Percentiles rank a stretch among this genome's conserved stretches.
phyloP scores from a whole-genome alignment of 176 grass and related monocot genomes.

The Puccinellia tenuiflora region DNA sequence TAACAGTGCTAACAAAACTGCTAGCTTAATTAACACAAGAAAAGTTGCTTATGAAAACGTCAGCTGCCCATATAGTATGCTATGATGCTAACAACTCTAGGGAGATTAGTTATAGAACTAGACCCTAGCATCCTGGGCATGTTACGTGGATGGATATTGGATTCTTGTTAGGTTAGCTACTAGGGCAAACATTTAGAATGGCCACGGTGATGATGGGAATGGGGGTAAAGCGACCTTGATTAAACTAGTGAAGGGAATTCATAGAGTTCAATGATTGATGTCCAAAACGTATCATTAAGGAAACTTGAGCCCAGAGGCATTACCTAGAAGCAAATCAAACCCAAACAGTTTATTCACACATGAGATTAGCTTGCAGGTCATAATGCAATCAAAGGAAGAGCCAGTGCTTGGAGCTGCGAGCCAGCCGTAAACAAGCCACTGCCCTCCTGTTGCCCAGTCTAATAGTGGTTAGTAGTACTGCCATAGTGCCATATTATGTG shows the following conservation, averaged over 20 bases:
- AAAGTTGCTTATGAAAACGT: not conserved
- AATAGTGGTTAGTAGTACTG: not conserved
- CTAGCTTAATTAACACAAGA: not conserved
- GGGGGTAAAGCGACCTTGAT: constrained; percentile 8
- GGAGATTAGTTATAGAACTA: not conserved
- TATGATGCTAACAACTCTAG: not conserved
- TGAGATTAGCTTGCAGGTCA: no score
- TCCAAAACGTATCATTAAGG: constrained; percentile 48
- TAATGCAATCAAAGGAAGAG: constrained; percentile 18
- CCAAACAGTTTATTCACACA: constrained; percentile 31
- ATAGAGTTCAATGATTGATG: constrained; percentile 18
- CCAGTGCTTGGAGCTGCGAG: constrained; percentile 56
- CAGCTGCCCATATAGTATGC: not conserved
- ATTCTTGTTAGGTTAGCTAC: constrained; percentile 31
- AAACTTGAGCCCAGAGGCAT: constrained; percentile 34
- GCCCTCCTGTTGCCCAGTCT: not conserved
- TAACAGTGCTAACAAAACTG: not conserved
- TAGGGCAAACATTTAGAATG: not conserved
- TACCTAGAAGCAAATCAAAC: constrained; percentile 30
- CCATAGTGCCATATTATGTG: not conserved
- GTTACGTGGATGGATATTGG: constrained; percentile 24
- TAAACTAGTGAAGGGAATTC: constrained; percentile 22
- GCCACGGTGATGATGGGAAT: not conserved
- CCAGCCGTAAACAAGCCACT: constrained; percentile 36
- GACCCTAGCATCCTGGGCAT: not conserved